Base-by-base conservation (phyloP, 2,329 filamentous ascomycete species). In the Cercospora beticola region DNA sequence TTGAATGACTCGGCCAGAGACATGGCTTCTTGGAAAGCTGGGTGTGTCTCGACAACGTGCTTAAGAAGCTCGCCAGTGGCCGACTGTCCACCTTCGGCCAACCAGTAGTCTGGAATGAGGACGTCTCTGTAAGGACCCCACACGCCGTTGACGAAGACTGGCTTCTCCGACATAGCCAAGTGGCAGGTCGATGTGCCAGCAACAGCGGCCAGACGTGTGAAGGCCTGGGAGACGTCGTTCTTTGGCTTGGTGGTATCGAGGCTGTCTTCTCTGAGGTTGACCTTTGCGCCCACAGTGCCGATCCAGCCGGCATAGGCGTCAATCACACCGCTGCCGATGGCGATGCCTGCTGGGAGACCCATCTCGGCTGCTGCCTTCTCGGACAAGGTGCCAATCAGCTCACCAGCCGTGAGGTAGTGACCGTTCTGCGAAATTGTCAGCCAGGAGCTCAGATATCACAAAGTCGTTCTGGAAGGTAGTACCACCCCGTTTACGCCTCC, bases 221-320 rank as follows among this genome's bases (percentile, higher is more conserved):
- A 98, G 5, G 94, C 94, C 81, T 97, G 93, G 2, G 90, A 88
- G n/a, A 95, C 87, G 78, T 97, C 93, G 81, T 97, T 96, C 77
- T 91, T 89, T 1, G 91, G 86, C 4, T 86, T 85, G 40, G 86
- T 86, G 68, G 87, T 84, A 77, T 90, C 89, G 46, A 94, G 85
- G 46, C 64, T 67, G 66, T 91, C 88, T 54, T 73, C 73, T 14
- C 62, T 61, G 16, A 96, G 86, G 73, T 93, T 87, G 74, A 97
- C 92, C 81, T 97, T 97, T 69, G 95, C 94, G 68, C 95, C 95
- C n/a, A 99, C 95, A 1, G 95, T 98, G 70, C 95, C 95, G 74
- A 99, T 95, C 95, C 95, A 99, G 72, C 95, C 95, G 68, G 95
- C 95, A 77, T 99, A 99, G 18, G 95, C 95, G 79, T 99, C 95